These are phyloP conservation scores for Aaosphaeria arxii DNA, from an alignment of 2,329 filamentous ascomycete genomes.

Conservation along the genomic window DNA sequence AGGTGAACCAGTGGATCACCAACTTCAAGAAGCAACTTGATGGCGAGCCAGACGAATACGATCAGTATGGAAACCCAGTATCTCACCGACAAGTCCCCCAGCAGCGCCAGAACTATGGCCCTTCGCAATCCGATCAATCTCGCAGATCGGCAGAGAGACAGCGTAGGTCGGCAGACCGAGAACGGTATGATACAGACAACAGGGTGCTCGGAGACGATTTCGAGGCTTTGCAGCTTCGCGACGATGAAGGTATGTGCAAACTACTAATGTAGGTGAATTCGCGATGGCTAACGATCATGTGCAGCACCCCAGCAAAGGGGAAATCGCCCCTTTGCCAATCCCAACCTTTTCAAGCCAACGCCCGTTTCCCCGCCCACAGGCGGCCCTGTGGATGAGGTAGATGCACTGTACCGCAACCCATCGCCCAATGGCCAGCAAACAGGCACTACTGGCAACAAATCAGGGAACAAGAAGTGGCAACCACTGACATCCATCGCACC, in stretches of 20 bases:
- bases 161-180: slow-evolving; percentile 76
- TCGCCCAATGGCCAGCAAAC: slow-evolving; percentile 28
- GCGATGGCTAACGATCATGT: slow-evolving; percentile 56
- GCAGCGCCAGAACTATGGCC: slow-evolving; percentile 34
- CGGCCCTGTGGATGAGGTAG: slow-evolving; percentile 75
- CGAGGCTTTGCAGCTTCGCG: slow-evolving; percentile 60
- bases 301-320: slow-evolving; percentile 55
- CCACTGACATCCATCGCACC: slow-evolving; percentile 84
- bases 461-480: slow-evolving; percentile 97
- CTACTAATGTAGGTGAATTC: slow-evolving; percentile 43
- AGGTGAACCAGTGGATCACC: slow-evolving; percentile 89
- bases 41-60: slow-evolving; percentile 68
- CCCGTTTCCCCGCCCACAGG: slow-evolving; percentile 52
- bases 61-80: slow-evolving; percentile 53
- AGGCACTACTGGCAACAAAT: slow-evolving; percentile 35
- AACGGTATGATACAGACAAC: slow-evolving; percentile 92
- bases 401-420: slow-evolving; percentile 62
- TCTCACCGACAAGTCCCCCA: background rate
- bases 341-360: slow-evolving; percentile 74
- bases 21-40: slow-evolving; percentile 91
- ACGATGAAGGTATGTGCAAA: slow-evolving; percentile 52
- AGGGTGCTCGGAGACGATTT: slow-evolving; percentile 90
- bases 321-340: slow-evolving; percentile 68
- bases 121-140: slow-evolving; percentile 39
- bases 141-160: slow-evolving; percentile 40